These are phyloP conservation scores for Cytospora mali DNA, from an alignment of 2,329 filamentous ascomycete species.

Conservation along the genomic window DNA sequence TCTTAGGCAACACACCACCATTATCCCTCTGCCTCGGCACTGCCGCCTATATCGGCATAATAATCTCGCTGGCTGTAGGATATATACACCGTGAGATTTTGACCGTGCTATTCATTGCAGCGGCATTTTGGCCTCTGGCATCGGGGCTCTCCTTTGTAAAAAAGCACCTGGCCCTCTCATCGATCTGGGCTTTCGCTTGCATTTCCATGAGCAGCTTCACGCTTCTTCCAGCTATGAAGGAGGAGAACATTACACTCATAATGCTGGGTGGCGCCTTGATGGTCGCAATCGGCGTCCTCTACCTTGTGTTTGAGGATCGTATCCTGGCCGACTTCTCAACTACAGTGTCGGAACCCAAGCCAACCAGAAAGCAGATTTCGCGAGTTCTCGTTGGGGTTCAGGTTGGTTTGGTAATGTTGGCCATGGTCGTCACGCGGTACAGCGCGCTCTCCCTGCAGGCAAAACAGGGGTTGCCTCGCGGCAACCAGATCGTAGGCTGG, in stretches of 20 bases:
- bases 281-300: constrained; percentile 73
- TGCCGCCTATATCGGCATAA: constrained; percentile 69
- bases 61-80: constrained; percentile 83
- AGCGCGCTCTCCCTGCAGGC: constrained; percentile 85
- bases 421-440: constrained; percentile 84
- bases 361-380: constrained; percentile 49
- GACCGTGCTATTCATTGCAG: constrained; percentile 76
- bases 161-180: constrained; percentile 63
- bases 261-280: constrained; percentile 77
- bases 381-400: constrained; percentile 68
- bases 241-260: constrained; percentile 74
- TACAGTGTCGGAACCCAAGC: constrained; percentile 32
- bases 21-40: constrained; percentile 60
- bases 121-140: constrained; percentile 74
- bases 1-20: constrained; percentile 64
- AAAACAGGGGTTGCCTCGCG: constrained; percentile 79
- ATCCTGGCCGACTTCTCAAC: constrained; percentile 50
- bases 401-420: constrained; percentile 75
- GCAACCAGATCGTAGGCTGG: constrained; percentile 89
- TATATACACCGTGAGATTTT: constrained; percentile 91
- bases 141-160: constrained; percentile 75
- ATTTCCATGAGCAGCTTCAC: constrained; percentile 88
- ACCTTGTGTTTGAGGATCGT: constrained; percentile 76
- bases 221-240: constrained; percentile 81
- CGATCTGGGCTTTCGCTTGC: constrained; percentile 77